These are phyloP conservation scores for Solanum virginianum DNA, from an alignment of 257 asterid species.

Conservation along the genomic window DNA sequence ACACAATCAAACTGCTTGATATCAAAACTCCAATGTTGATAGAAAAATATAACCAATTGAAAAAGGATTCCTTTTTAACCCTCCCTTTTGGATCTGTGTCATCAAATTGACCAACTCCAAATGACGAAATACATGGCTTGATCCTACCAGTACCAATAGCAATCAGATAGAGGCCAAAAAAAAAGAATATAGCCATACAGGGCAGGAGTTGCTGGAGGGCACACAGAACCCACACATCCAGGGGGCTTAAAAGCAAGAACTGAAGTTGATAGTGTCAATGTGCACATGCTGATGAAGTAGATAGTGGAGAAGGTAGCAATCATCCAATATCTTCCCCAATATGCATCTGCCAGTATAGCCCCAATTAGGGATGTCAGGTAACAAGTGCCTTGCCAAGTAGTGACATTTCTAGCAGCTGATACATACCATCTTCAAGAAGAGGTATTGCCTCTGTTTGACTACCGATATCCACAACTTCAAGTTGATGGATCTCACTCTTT, in stretches of 20 bases:
- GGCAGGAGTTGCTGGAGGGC: constrained; percentile 70
- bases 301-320: constrained; percentile 89
- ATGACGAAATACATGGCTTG: constrained; percentile 91
- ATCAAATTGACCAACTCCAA: constrained; percentile 95
- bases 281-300: constrained; percentile 77
- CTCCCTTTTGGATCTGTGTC: constrained; percentile 83
- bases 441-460: constrained; percentile 46
- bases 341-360: constrained; percentile 93
- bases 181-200: constrained; percentile 63
- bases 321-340: constrained; percentile 99
- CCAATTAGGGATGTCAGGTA: constrained; percentile 88
- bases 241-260: constrained; percentile 65
- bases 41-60: constrained; percentile 91
- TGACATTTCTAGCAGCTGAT: constrained; percentile 90
- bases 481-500: background rate
- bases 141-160: constrained; percentile 97
- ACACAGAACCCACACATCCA: constrained; percentile 61
- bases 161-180: constrained; percentile 76
- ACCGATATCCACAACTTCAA: constrained; percentile 24
- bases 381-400: constrained; percentile 98
- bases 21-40: constrained; percentile 79
- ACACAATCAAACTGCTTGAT: constrained; percentile 84
- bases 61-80: constrained; percentile 85
- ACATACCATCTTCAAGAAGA: constrained; percentile 68
- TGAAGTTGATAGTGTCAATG: too few species aligned